Conservation (phyloP, 2,329 filamentous ascomycete species). For the Arachnopeziza araneosa region DNA sequence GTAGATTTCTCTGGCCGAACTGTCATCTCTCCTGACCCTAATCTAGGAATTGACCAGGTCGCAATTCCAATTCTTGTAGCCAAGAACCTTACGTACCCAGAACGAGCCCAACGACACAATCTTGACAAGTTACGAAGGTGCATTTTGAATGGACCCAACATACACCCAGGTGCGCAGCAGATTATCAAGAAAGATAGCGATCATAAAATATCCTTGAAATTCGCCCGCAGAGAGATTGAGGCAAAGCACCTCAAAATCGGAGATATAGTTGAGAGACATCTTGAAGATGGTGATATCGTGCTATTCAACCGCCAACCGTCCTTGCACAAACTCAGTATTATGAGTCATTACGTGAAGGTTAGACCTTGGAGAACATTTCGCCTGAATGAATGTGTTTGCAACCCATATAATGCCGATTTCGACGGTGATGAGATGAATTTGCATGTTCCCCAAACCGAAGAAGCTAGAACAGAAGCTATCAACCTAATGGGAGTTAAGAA, state of each 20-base stretch:
- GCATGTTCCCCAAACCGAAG: constrained; percentile 95
- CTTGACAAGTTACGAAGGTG: constrained; percentile 72
- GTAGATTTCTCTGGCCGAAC: constrained; percentile 97
- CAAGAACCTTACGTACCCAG: constrained; percentile 92
- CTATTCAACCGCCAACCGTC: constrained; percentile 98
- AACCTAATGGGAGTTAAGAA: constrained; percentile 97
- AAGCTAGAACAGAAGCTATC: constrained; percentile 90
- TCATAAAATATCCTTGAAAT: constrained; percentile 71
- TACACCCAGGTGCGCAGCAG: constrained; percentile 85
- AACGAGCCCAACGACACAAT: constrained; percentile 80
- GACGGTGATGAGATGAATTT: constrained; percentile 99
- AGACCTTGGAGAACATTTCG: constrained; percentile 94
- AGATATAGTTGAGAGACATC: constrained; percentile 87
- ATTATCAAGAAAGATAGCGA: constrained; percentile 65
- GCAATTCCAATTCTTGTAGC: constrained; percentile 89
- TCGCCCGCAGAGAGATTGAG: constrained; percentile 63
- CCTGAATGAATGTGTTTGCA: constrained; percentile 96
- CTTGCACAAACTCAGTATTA: constrained; percentile 96
- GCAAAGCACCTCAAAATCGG: constrained; percentile 73
- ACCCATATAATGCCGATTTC: constrained; percentile 97
- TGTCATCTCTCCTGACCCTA: constrained; percentile 96
- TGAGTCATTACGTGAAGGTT: constrained; percentile 90
- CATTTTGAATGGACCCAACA: constrained; percentile 67
- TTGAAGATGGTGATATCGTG: constrained; percentile 92
- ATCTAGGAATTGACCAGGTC: constrained; percentile 87